Evolutionary conservation across 345 rosid genomes (phyloP).

Genomic region (Rhizophora apiculata): DNA sequence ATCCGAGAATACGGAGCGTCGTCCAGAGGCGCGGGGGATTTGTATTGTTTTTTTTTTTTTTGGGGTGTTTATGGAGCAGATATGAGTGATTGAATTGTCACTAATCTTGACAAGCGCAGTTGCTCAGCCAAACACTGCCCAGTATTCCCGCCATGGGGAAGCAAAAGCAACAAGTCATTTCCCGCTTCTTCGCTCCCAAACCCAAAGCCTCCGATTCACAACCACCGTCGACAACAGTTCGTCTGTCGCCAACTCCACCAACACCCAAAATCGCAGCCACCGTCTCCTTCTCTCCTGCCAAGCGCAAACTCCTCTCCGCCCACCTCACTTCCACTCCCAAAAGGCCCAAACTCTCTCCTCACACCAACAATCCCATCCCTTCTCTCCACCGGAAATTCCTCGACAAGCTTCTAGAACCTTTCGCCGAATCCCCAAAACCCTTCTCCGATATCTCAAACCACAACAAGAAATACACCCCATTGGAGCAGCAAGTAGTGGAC

Average conservation of each 20-base stretch:
- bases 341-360: conserved; percentile 51
- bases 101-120: too few species aligned
- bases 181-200: conserved; percentile 86
- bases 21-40: too few species aligned
- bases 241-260: conserved; percentile 27
- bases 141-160: conserved; percentile 45
- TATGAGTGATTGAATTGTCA: too few species aligned
- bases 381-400: conserved; percentile 49
- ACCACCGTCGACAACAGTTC: conserved; percentile 9
- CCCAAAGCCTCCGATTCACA: conserved; percentile 40
- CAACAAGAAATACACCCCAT: conserved; percentile 62
- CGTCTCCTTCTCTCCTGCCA: conserved; percentile 64
- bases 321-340: conserved; percentile 45
- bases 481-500: conserved; percentile 79
- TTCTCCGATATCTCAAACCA: conserved; percentile 11
- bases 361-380: conserved; percentile 43
- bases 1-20: too few species aligned
- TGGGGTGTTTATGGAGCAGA: too few species aligned
- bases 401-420: conserved; percentile 40
- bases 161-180: conserved; percentile 76
- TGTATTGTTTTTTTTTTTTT: too few species aligned
- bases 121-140: background rate
- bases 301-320: conserved; percentile 66
- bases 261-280: conserved; percentile 58
- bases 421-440: conserved; percentile 3